Base-by-base conservation (phyloP, 352 stramenopile genomes). In the Phytopythium delawarense region DNA sequence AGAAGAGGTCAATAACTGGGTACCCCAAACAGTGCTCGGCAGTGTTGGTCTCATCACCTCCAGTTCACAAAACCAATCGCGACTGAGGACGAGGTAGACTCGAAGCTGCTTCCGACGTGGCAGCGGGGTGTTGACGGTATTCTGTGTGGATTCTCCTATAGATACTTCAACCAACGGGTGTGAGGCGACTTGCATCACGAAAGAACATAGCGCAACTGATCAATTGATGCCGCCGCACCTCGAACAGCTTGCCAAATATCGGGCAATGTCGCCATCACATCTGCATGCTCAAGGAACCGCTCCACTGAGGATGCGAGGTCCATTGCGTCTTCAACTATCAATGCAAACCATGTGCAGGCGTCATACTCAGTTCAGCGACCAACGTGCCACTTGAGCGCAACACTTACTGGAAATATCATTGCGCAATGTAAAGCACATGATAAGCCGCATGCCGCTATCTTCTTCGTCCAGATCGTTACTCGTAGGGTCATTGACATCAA, bases 251-350 rank as follows among this genome's bases (percentile, higher is more conserved):
- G 58, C 57, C 73, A 73, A 15, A 81, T 51, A 21, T 69, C 78
- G 6, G 67, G 58, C 15, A 85, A 59, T 35, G 72, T 58, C 15
- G 57, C 50, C 63, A 72, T 72, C 2, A 89, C 64, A 23, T 63
- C 53, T 16, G 78, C 65, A 44, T 89, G 72, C 2, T 62, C 35
- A 7, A 89, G 46, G 35, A 71, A 73, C 8, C 66, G 63, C 48
- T 86, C 80, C 6, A 84, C 53, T 28, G 72, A 65, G 1, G 69
- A 81, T 28, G 73, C 70, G 13, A 89, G 52, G n/a, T 85, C 72
- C 34, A 82, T 79, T 18, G 66, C 71, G 67, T 78, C 70, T 57
- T 89, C 78, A 54, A 28, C 50, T 55, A 20, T 23, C 25, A 50
- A 18, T 15, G 30, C 8, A 46, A 15, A 25, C 23, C 11, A 32